phyloP scores from a whole-genome alignment of 441 rosid genomes.

The Gossypium gossypioides region DNA sequence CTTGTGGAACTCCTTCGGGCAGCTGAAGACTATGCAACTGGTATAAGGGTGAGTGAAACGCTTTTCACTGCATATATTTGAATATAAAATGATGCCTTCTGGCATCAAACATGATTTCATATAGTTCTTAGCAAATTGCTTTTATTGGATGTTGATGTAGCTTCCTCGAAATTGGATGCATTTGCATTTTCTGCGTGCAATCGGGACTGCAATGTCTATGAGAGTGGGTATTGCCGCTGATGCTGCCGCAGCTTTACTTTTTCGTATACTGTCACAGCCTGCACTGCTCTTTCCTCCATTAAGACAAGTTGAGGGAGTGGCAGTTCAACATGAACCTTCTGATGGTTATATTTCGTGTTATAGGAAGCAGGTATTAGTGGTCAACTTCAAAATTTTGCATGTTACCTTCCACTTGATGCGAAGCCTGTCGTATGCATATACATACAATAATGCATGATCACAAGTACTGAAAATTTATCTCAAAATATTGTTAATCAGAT shows the following conservation, averaged over 20 bases:
- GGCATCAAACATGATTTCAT: not conserved
- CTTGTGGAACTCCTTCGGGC: conserved; percentile 99
- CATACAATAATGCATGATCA: not conserved
- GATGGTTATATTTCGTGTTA: conserved; percentile 74
- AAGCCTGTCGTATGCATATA: not conserved
- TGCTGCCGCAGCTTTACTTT: conserved; percentile 96
- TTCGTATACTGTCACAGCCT: conserved; percentile 92
- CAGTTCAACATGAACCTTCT: conserved; percentile 61
- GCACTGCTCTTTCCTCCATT: conserved; percentile 95
- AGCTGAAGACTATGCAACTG: conserved; percentile 94
- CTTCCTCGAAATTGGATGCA: conserved; percentile 99
- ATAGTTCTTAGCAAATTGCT: not conserved
- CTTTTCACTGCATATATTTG: conserved; percentile 8
- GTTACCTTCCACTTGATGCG: not conserved
- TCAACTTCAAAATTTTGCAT: conserved; percentile 8
- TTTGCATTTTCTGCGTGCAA: conserved; percentile 96
- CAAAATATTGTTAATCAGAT: conserved; percentile 41
- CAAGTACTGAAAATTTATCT: conserved; percentile 14
- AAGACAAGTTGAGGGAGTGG: conserved; percentile 83
- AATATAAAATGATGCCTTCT: not conserved
- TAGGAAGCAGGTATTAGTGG: conserved; percentile 61
- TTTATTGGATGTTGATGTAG: conserved; percentile 38
- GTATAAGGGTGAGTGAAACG: conserved; percentile 64
- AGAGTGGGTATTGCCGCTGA: conserved; percentile 97
- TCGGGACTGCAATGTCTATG: conserved; percentile 98